Conservation (phyloP, 2,329 filamentous ascomycete species). For the Bipolaris zeicola region DNA sequence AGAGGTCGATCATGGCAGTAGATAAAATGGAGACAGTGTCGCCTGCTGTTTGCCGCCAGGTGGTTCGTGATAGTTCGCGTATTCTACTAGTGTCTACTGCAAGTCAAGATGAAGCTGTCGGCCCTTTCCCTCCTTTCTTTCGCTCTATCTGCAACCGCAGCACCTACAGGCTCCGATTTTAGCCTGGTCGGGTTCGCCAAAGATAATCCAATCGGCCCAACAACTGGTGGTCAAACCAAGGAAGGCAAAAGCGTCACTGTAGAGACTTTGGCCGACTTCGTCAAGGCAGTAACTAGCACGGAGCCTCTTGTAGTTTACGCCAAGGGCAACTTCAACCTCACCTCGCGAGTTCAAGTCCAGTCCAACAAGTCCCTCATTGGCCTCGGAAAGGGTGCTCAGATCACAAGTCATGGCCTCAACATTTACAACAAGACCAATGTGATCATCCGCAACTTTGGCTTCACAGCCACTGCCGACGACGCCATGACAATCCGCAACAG, state of each 20-base stretch:
- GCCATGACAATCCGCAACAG: conserved; percentile 64
- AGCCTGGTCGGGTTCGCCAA: conserved; percentile 41
- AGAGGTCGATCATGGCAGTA: background rate
- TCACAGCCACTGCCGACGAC: conserved; percentile 65
- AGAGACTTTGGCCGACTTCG: conserved; percentile 31
- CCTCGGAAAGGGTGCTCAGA: conserved; percentile 50
- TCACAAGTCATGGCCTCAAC: conserved; percentile 57
- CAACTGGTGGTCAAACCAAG: conserved; percentile 40
- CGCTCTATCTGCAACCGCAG: conserved; percentile 23
- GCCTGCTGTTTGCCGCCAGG: background rate
- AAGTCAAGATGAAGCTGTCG: conserved; percentile 36
- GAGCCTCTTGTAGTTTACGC: conserved; percentile 51
- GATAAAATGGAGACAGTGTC: conserved; percentile 5
- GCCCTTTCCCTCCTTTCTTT: conserved; percentile 25
- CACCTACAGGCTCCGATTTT: conserved; percentile 31
- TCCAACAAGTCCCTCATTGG: conserved; percentile 52
- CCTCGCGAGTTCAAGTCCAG: conserved; percentile 52
- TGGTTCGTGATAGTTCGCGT: background rate
- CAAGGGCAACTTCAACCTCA: conserved; percentile 51
- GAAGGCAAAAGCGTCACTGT: conserved; percentile 38
- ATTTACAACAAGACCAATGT: conserved; percentile 63
- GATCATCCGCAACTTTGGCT: conserved; percentile 67
- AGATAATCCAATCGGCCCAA: conserved; percentile 42
- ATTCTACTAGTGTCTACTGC: background rate
- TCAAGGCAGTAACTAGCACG: conserved; percentile 34